Percentiles rank a stretch among this genome's conserved stretches.
Conservation (phyloP, 2,329 filamentous ascomycete genomes). For the Botryotinia convoluta region DNA sequence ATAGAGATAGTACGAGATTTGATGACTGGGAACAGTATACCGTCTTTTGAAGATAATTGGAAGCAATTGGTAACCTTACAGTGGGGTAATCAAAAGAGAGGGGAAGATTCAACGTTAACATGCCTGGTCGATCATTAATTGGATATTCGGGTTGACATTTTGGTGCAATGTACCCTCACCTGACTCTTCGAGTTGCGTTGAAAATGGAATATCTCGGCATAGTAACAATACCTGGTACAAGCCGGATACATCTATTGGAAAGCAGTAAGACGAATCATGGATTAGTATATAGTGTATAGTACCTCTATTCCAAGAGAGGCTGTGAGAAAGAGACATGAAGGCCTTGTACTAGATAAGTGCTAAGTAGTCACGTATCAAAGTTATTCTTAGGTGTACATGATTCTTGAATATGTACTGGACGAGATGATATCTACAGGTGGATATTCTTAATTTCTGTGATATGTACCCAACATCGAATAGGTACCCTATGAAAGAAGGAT, state of each 20-base stretch:
- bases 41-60: conserved; percentile 12
- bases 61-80: conserved; percentile 13
- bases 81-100: conserved; percentile 14
- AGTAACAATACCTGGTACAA: conserved; percentile 4
- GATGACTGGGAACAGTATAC: conserved; percentile 1
- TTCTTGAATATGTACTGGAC: conserved; percentile 10
- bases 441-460: conserved; percentile 12
- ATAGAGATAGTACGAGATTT: conserved; percentile 10
- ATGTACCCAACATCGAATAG: conserved; percentile 3
- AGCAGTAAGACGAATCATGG: conserved; percentile 14
- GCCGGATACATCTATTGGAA: conserved; percentile 8
- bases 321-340: conserved; percentile 4
- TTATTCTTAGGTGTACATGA: conserved; percentile 3
- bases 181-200: conserved; percentile 5
- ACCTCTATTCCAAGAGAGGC: conserved; percentile 20
- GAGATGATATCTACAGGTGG: conserved; percentile 3
- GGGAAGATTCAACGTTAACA: conserved; percentile 12
- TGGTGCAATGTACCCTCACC: conserved; percentile 15
- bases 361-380: not conserved
- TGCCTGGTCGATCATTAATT: conserved; percentile 18
- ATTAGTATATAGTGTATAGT: conserved; percentile 2
- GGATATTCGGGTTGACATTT: conserved; percentile 10
- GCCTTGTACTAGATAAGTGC: not conserved
- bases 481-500: conserved; percentile 8
- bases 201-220: conserved; percentile 9